Conservation (phyloP, 108 stramenopile species). For the Parmales sp. region DNA sequence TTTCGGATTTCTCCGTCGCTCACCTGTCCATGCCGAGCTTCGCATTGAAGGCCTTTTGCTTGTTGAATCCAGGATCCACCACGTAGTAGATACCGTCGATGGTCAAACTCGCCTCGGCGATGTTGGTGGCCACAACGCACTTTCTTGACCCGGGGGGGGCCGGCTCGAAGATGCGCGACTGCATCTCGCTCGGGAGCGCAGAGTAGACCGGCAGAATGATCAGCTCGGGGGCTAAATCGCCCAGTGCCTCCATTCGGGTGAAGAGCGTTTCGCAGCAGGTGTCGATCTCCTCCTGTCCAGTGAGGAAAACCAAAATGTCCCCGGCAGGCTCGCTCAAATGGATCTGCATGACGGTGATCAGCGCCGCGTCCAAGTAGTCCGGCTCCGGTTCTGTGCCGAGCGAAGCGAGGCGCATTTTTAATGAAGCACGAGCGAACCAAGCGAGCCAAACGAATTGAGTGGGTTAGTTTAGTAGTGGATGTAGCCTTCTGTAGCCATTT, state of each 20-base stretch:
- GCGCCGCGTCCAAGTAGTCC: conserved; percentile 90
- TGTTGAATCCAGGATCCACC: conserved; percentile 96
- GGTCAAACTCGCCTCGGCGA: conserved; percentile 96
- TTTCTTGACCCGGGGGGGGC: conserved; percentile 88
- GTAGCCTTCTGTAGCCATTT: too few relatives aligned
- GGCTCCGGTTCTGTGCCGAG: conserved; percentile 92
- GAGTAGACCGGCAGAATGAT: conserved; percentile 96
- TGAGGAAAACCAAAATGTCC: conserved; percentile 88
- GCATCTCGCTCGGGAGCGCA: conserved; percentile 94
- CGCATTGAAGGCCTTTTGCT: conserved; percentile 94
- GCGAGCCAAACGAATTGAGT: too few relatives aligned
- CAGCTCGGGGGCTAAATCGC: conserved; percentile 88
- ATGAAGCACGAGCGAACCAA: too few relatives aligned
- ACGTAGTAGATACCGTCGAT: conserved; percentile 99
- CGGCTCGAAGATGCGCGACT: conserved; percentile 96
- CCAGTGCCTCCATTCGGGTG: conserved; percentile 90
- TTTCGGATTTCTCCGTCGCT: too few relatives aligned
- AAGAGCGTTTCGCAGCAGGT: conserved; percentile 92
- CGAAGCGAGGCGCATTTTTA: too few relatives aligned
- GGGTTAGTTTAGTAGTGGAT: too few relatives aligned
- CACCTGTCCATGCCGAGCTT: conserved; percentile 97
- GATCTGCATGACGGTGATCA: conserved; percentile 97
- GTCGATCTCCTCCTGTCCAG: conserved; percentile 99
- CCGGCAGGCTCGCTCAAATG: conserved; percentile 93
- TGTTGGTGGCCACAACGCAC: conserved; percentile 95